Base-by-base conservation (phyloP, 2,329 filamentous ascomycete genomes). In the Blastomyces percursus region DNA sequence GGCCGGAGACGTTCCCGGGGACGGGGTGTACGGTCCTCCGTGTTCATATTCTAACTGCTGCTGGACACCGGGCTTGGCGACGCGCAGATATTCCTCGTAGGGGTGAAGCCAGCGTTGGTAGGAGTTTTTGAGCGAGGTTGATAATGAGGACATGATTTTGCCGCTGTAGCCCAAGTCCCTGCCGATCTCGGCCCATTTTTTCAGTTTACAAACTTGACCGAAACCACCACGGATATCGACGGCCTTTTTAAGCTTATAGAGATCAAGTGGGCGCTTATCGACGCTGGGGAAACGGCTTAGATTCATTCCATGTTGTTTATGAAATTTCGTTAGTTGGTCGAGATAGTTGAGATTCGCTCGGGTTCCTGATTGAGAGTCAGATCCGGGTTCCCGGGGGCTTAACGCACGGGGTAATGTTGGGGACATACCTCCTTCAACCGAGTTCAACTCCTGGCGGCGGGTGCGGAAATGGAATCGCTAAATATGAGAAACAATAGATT, bases 141-240 rank as follows among this genome's bases (percentile, higher is more conserved):
- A 99, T 56, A 99, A 79, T 9, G 94, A 97, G 2, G 93, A 97
- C 94, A 99, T 99, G 66, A 99, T 99, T 79, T 99, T 99, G 72
- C 94, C 94, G 72, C 93, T 97, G 76, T 99, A 99, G 61, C 94
- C 94, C 57, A 99, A 79, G 73, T 97, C 94, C 71, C 94, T 86
- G 42, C 94, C 94, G 69, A 99, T 97, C 75, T 99, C 94, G 19
- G 94, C 94, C 94, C 94, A 99, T 78, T 97, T 97, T 78, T 99
- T 99, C 62, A 88, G 83, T 76, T 96, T 96, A 82, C 94, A 99
- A 54, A 99, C 94, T 71, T 90, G 90, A 62, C 96, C 92, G 69
- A 99, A 99, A 2, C 94, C 94, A 56, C 94, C 94, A 65, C 94
- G 86, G 38, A 90, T 88, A 73, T 97, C 94, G 44, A 99, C 94